Evolutionary conservation across 148 eudicot species (phyloP).

Genomic region (Linanthus parryae): DNA sequence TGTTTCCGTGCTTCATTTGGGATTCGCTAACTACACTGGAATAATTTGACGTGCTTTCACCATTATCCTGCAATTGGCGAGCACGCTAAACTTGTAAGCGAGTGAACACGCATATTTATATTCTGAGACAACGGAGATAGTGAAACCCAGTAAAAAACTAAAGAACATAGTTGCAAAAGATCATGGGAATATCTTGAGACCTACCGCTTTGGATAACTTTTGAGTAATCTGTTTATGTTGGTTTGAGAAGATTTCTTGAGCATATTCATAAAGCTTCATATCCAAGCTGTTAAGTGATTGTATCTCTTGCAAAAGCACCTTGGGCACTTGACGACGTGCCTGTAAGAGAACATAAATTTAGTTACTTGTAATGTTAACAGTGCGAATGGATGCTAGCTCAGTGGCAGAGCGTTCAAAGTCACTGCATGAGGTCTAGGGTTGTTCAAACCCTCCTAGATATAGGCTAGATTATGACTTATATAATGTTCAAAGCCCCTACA

Average conservation of each 20-base stretch:
- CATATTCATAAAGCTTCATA: constrained; percentile 75
- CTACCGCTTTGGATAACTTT: constrained; percentile 33
- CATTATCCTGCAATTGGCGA: constrained; percentile 47
- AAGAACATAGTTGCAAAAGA: background rate
- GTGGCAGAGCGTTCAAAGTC: no score
- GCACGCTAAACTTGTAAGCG: no score
- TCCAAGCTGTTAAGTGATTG: constrained; percentile 69
- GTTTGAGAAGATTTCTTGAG: constrained; percentile 47
- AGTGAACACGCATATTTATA: no score
- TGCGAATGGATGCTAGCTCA: no score
- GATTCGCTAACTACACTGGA: background rate
- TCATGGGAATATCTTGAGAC: constrained; percentile 14
- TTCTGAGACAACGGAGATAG: background rate
- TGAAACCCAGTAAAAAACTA: background rate
- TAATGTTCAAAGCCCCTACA: no score
- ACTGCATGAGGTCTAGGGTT: no score
- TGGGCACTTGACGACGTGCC: constrained; percentile 66
- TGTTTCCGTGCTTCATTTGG: constrained; percentile 35
- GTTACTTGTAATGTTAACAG: no score
- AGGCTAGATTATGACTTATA: no score
- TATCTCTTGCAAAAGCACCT: constrained; percentile 55
- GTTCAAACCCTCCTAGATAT: background rate
- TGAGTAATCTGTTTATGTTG: constrained; percentile 41
- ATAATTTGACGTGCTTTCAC: no score
- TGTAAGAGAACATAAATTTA: constrained; percentile 22